Conservation (phyloP, 768 basidiomycete genomes). For the Russula compacta region DNA sequence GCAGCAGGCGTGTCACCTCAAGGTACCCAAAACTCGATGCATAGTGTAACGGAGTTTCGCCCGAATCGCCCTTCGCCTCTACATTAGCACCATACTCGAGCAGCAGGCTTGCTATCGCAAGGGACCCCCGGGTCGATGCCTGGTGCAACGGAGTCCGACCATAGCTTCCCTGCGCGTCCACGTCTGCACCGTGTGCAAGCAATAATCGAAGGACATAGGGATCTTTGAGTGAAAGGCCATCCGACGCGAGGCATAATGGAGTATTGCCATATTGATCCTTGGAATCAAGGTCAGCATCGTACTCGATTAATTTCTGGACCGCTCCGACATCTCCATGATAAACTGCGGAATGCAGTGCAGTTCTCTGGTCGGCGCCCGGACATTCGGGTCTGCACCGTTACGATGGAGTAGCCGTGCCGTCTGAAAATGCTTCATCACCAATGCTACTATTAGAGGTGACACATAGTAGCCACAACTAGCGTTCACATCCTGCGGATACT, state of each 20-base stretch:
- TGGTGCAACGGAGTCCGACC: not conserved
- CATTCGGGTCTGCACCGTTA: not conserved
- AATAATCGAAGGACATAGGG: not conserved
- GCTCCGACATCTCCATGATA: not conserved
- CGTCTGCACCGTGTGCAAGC: not conserved
- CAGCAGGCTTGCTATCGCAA: not conserved
- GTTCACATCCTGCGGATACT: not conserved
- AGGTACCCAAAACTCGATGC: not conserved
- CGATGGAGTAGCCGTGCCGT: not conserved
- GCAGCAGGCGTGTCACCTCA: not conserved
- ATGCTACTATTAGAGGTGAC: not conserved
- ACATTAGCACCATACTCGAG: not conserved
- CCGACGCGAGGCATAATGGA: not conserved
- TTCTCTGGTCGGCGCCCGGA: rapidly evolving
- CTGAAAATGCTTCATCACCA: not conserved
- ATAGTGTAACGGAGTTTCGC: not conserved
- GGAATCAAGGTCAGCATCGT: not conserved
- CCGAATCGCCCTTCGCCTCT: not conserved
- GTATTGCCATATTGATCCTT: rapidly evolving
- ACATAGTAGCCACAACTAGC: not conserved
- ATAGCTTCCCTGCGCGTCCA: not conserved
- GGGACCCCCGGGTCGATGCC: not conserved
- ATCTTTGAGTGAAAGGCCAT: not conserved
- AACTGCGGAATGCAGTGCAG: not conserved
- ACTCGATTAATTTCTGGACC: not conserved